Conservation (phyloP, 73 alveolate genomes). For the Paramecium primaurelia region DNA sequence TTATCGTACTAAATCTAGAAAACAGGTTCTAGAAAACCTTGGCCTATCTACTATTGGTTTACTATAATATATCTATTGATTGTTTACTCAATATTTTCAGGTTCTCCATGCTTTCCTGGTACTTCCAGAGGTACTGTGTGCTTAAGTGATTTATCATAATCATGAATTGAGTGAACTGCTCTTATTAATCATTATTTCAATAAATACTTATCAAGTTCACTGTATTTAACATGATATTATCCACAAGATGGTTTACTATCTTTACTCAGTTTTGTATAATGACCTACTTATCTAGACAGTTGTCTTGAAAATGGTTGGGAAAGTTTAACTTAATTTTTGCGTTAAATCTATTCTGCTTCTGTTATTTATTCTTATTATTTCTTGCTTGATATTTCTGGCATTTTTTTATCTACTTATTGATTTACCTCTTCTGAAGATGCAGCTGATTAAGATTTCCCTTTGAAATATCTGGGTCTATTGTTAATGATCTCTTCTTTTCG, state of each 20-base stretch:
- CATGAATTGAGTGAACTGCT: background rate
- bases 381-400: background rate
- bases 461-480: background rate
- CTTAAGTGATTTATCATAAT: constrained; percentile 7
- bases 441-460: background rate
- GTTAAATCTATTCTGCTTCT: constrained; percentile 1
- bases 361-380: background rate
- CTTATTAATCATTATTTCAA: background rate
- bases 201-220: constrained; percentile 45
- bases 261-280: background rate
- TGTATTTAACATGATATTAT: constrained; percentile 54
- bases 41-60: constrained; percentile 42
- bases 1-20: background rate
- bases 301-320: background rate
- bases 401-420: background rate
- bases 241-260: constrained; percentile 52
- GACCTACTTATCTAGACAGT: constrained; percentile 10
- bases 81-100: background rate
- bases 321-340: background rate
- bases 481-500: constrained; percentile 52
- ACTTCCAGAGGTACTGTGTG: background rate
- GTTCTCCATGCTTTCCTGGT: background rate
- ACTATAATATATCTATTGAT: background rate
- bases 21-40: background rate
- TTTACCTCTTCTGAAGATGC: background rate